These are phyloP conservation scores for Silene uniflora DNA, from an alignment of 148 eudicot genomes.

Conservation along the genomic window DNA sequence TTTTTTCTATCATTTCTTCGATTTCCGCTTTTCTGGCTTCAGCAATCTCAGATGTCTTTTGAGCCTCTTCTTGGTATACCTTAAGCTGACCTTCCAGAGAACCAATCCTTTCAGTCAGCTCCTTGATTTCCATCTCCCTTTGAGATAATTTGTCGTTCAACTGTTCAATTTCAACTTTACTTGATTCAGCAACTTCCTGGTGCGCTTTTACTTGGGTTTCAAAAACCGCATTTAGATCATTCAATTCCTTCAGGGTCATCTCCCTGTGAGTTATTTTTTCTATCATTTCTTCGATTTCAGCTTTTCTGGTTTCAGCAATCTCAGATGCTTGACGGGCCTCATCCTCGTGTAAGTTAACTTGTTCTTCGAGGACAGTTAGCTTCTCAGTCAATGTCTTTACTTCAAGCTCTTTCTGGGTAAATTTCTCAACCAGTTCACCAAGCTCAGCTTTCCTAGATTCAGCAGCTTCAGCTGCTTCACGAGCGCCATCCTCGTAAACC, in stretches of 20 bases:
- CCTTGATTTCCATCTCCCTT: slow-evolving; percentile 26
- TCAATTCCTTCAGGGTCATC: slow-evolving; percentile 21
- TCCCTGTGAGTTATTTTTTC: slow-evolving; percentile 27
- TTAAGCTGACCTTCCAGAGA: slow-evolving; percentile 23
- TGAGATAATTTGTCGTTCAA: slow-evolving; percentile 36
- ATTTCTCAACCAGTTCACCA: slow-evolving; percentile 23
- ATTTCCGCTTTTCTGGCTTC: slow-evolving; percentile 28
- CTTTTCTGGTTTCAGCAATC: slow-evolving; percentile 24
- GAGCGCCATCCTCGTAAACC: slow-evolving; percentile 20
- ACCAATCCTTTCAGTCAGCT: slow-evolving; percentile 15
- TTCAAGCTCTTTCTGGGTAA: slow-evolving; percentile 28
- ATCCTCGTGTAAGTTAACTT: slow-evolving; percentile 24
- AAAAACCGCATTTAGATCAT: slow-evolving; percentile 23
- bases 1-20: slow-evolving; percentile 28
- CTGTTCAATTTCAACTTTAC: slow-evolving; percentile 49
- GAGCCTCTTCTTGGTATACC: slow-evolving; percentile 16
- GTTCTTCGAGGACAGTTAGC: slow-evolving; percentile 24
- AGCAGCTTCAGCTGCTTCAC: slow-evolving; percentile 23
- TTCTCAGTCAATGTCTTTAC: slow-evolving; percentile 22
- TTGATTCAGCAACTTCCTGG: slow-evolving; percentile 37
- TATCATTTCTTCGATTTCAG: slow-evolving; percentile 30
- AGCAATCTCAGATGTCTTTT: slow-evolving; percentile 19
- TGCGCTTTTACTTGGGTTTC: slow-evolving; percentile 24
- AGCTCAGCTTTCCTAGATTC: slow-evolving; percentile 25
- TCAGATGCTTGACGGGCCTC: slow-evolving; percentile 23